Base-by-base conservation (phyloP, 495 filamentous ascomycete species). In the Hypoxylon rickii region DNA sequence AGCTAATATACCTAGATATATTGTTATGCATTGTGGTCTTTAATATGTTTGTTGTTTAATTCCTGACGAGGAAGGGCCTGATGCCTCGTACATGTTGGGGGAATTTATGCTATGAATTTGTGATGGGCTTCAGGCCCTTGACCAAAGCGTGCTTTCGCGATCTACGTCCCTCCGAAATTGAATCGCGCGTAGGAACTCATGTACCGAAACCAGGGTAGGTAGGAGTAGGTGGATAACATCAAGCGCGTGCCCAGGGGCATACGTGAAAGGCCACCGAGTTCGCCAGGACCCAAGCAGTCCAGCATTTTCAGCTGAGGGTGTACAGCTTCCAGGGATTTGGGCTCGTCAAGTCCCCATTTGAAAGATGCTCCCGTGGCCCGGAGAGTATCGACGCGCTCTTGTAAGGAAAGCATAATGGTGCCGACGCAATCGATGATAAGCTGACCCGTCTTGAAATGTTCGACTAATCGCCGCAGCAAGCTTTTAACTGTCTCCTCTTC, bases 361-460 rank as follows among this genome's bases (percentile, higher is more conserved):
- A 63, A 63, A 42, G 44, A 50, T 7, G 57, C 45, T 2, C 62
- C 52, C 8, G 57, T 56, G 3, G 44, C 57, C 19, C n/a, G 29
- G 6, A 65, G 39, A 10, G 22, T 11, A 2, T 53, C 41, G 37
- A 63, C 32, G 0, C 20, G 42, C 16, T 26, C n/a, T 51, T 64
- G 55, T 3, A 61, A 26, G 22, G 26, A 33, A 12, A 64, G 32
- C 18, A 50, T 20, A 3, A 57, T 13, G 4, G 51, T 45, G 33
- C 55, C 38, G 26, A 67, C 36, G 21, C 24, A 31, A 40, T 68
- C 65, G 32, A 68, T 37, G 22, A 68, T 53, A 7, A 68, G 41
- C 43, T 68, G 51, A 2, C 65, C 65, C 3, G 56, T 50, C 7
- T 49, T 60, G 46, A 68, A 68, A 24, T 59, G 61, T 12, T 52